Evolutionary conservation across 106 monocot genomes (phyloP).

Genomic region (Platanthera zijinensis): DNA sequence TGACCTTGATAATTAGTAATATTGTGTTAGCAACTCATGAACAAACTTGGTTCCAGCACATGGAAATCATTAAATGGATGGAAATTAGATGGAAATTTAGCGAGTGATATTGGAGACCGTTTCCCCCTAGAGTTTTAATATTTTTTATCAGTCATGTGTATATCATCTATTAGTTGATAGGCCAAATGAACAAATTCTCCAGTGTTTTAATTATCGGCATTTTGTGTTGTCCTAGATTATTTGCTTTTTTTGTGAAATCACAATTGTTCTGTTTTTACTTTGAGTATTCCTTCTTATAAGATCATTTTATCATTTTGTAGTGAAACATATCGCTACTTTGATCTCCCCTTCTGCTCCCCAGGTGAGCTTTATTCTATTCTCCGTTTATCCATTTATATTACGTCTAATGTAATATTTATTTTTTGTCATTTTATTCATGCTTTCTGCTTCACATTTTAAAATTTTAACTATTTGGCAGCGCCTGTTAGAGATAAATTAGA

Average conservation of each 20-base stretch:
- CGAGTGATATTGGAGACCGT: neutral
- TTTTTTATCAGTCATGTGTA: neutral
- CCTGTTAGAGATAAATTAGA: conserved; percentile 39
- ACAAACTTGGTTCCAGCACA: no score
- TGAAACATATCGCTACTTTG: conserved; percentile 66
- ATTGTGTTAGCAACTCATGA: no score
- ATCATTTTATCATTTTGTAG: conserved; percentile 25
- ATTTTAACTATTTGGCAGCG: conserved; percentile 16
- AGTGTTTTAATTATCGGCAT: neutral
- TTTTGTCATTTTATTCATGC: neutral
- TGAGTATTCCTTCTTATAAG: neutral
- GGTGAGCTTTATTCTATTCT: conserved; percentile 19
- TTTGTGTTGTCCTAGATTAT: neutral
- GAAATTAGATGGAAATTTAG: neutral
- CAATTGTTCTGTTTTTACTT: neutral
- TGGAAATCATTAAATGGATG: no score
- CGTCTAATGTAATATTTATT: neutral
- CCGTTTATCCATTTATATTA: neutral
- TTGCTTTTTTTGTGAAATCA: neutral
- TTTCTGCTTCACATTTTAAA: neutral
- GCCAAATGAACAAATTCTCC: neutral
- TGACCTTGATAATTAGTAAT: no score
- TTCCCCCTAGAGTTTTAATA: neutral
- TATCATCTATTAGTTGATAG: neutral
- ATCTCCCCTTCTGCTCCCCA: conserved; percentile 66